Evolutionary conservation across 2,329 filamentous ascomycete species (phyloP).

Genomic region (Catunica adiposa): DNA sequence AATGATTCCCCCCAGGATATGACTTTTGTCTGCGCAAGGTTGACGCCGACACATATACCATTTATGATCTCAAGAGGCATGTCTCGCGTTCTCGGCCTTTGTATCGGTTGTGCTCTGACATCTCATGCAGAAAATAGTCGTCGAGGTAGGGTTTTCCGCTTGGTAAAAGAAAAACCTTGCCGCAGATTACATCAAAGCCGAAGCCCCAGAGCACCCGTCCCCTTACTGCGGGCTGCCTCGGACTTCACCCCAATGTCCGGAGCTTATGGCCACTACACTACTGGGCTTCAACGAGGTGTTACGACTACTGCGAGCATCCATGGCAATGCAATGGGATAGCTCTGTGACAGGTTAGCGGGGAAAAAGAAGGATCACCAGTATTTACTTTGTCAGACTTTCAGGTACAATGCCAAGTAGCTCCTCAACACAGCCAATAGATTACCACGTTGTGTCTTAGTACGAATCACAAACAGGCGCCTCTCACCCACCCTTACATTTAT

Average conservation of each 20-base stretch:
- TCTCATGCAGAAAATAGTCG: neutral
- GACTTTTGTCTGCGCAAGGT: neutral
- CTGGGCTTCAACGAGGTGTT: neutral
- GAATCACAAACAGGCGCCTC: too few relatives aligned
- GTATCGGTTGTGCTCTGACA: neutral
- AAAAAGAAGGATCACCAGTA: neutral
- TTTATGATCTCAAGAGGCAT: neutral
- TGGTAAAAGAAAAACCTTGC: neutral
- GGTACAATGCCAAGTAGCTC: neutral
- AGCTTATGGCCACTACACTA: neutral
- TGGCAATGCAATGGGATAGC: neutral
- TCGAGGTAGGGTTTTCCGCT: neutral
- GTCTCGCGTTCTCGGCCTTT: slow-evolving; percentile 10
- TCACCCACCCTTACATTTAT: neutral
- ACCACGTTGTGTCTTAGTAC: too few relatives aligned
- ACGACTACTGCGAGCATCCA: neutral
- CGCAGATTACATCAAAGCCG: neutral
- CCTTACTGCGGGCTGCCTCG: neutral
- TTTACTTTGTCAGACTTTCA: neutral
- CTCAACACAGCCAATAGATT: too few relatives aligned
- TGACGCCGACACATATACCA: neutral
- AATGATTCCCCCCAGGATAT: neutral
- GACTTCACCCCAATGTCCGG: slow-evolving; percentile 10
- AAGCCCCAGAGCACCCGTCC: neutral
- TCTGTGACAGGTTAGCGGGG: neutral